Percentiles rank a stretch among this genome's conserved stretches.
These are phyloP conservation scores for Pleoardoris graminearum DNA, from an alignment of 2,329 filamentous ascomycete genomes.

Conservation along the genomic window DNA sequence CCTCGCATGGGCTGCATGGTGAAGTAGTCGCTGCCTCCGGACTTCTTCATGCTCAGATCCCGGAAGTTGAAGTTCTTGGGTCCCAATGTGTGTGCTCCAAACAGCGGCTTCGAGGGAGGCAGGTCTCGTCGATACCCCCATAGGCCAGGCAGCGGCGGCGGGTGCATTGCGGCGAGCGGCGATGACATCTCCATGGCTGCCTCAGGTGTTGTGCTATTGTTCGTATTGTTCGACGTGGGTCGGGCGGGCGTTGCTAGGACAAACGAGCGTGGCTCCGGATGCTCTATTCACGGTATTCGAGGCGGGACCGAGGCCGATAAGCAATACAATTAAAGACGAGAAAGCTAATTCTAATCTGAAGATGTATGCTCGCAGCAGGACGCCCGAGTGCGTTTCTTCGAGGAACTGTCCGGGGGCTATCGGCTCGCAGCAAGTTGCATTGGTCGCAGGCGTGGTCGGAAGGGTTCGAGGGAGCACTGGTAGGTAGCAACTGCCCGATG, in stretches of 20 bases:
- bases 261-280: slow-evolving; percentile 19
- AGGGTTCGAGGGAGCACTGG: slow-evolving; percentile 17
- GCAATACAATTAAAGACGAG: slow-evolving; percentile 41
- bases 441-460: slow-evolving; percentile 25
- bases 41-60: slow-evolving; percentile 70
- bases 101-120: slow-evolving; percentile 57
- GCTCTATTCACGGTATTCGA: slow-evolving; percentile 24
- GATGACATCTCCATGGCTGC: slow-evolving; percentile 84
- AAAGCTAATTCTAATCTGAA: slow-evolving; percentile 48
- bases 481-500: slow-evolving; percentile 31
- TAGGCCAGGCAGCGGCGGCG: slow-evolving; percentile 63
- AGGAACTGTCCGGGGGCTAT: slow-evolving; percentile 25
- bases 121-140: slow-evolving; percentile 65
- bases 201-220: slow-evolving; percentile 2
- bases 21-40: slow-evolving; percentile 77
- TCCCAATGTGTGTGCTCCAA: slow-evolving; percentile 60
- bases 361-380: slow-evolving; percentile 43
- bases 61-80: slow-evolving; percentile 75
- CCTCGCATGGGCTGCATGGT: slow-evolving; percentile 74
- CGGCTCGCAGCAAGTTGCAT: slow-evolving; percentile 29
- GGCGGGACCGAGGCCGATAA: slow-evolving; percentile 33
- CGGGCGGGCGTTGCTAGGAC: slow-evolving; percentile 17
- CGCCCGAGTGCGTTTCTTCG: slow-evolving; percentile 17
- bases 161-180: slow-evolving; percentile 90
- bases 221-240: slow-evolving; percentile 5